Conservation (phyloP, 2,329 filamentous ascomycete genomes). For the Hypoxylon sp. region DNA sequence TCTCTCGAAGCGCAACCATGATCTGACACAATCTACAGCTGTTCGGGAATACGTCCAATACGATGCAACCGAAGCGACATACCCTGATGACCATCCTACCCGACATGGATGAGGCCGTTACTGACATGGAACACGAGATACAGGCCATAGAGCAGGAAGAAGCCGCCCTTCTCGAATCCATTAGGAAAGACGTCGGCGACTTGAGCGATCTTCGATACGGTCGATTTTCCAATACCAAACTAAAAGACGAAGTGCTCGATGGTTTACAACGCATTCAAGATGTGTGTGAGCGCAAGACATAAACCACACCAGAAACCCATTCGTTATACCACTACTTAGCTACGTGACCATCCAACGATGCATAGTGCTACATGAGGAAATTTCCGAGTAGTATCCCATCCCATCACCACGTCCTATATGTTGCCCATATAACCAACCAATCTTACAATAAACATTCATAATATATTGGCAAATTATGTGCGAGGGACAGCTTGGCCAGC, state of each 20-base stretch:
- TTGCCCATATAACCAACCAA: conserved; percentile 1
- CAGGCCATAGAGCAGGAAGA: conserved; percentile 71
- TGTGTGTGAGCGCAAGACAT: conserved; percentile 63
- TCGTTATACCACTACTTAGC: conserved; percentile 37
- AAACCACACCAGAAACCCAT: conserved; percentile 33
- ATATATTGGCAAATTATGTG: conserved; percentile 22
- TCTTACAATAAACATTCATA: conserved; percentile 1
- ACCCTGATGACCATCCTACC: conserved; percentile 70
- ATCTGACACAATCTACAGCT: conserved; percentile 55
- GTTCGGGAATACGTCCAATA: conserved; percentile 60
- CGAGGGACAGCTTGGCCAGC: conserved; percentile 42
- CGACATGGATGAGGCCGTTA: conserved; percentile 72
- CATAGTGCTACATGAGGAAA: conserved; percentile 4
- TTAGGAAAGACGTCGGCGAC: conserved; percentile 72
- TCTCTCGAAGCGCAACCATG: background rate
- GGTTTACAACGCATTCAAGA: conserved; percentile 71
- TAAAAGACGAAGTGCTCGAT: conserved; percentile 72
- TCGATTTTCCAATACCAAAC: conserved; percentile 69
- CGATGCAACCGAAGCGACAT: conserved; percentile 62
- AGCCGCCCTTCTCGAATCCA: conserved; percentile 63
- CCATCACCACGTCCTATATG: background rate
- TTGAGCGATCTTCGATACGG: conserved; percentile 87
- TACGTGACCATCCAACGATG: conserved; percentile 18
- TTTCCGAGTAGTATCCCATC: conserved; percentile 7
- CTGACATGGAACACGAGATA: conserved; percentile 74